Conservation (phyloP, 2,329 filamentous ascomycete species). For the Epichloe hybrida region DNA sequence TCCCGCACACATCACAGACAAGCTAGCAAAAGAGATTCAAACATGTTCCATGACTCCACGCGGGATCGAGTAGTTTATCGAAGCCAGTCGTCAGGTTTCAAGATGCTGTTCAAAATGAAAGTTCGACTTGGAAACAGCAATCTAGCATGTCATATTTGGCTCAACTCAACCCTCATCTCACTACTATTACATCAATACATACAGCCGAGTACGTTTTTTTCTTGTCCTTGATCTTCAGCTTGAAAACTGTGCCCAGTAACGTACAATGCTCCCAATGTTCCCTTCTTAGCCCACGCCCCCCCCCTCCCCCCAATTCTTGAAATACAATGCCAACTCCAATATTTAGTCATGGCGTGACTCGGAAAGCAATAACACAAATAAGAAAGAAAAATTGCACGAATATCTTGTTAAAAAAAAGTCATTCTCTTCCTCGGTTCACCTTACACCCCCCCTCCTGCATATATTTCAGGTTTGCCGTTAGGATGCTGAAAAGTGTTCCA, state of each 20-base stretch:
- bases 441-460: too few relatives aligned
- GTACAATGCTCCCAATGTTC: background rate
- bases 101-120: background rate
- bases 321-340: background rate
- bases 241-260: background rate
- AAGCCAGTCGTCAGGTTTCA: too few relatives aligned
- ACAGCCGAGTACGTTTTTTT: background rate
- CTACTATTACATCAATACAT: background rate
- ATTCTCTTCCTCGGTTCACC: too few relatives aligned
- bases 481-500: too few relatives aligned
- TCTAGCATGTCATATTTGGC: background rate
- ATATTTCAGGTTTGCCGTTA: too few relatives aligned
- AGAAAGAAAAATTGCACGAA: background rate
- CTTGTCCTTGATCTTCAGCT: background rate
- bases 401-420: too few relatives aligned
- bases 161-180: background rate
- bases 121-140: background rate
- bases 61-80: too few relatives aligned
- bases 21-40: too few relatives aligned
- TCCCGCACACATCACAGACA: too few relatives aligned
- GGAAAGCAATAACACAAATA: background rate
- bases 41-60: too few relatives aligned
- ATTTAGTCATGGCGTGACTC: background rate
- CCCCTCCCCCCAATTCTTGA: background rate
- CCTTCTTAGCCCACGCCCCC: background rate